A percentile compares a stretch with the other conserved stretches of the same genome.
phyloP scores from a whole-genome alignment of 2,329 filamentous ascomycete genomes.

The Cladobotryum mycophilum region DNA sequence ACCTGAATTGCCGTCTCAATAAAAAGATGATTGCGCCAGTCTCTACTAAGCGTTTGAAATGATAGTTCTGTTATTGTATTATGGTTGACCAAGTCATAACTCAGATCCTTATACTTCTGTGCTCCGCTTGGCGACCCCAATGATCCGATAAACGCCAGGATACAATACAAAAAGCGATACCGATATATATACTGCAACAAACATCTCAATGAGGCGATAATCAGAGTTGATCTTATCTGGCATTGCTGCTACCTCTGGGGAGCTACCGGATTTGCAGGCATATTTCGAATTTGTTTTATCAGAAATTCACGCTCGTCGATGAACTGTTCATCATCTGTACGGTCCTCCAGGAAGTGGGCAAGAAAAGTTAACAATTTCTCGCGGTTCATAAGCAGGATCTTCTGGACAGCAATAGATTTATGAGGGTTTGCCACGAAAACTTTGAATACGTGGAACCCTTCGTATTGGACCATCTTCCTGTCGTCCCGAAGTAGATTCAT shows the following conservation, averaged over 20 bases:
- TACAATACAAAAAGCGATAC: neutral
- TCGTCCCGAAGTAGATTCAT: slow-evolving; percentile 97
- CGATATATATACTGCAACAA: neutral
- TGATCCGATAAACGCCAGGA: neutral
- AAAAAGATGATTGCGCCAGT: neutral
- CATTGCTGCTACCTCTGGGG: slow-evolving; percentile 35
- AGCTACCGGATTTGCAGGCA: slow-evolving; percentile 53
- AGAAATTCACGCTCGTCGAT: slow-evolving; percentile 96
- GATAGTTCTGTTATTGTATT: neutral
- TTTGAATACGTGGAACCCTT: slow-evolving; percentile 99
- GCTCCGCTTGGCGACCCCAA: neutral
- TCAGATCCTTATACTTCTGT: neutral
- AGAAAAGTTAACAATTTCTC: slow-evolving; percentile 86
- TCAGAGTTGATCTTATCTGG: neutral
- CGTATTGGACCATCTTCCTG: slow-evolving; percentile 98
- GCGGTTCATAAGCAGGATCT: slow-evolving; percentile 92
- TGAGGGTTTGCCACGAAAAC: slow-evolving; percentile 98
- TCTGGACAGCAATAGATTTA: slow-evolving; percentile 92
- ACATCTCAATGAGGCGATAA: neutral
- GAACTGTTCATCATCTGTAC: slow-evolving; percentile 97
- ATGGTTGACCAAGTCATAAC: neutral
- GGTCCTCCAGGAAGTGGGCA: slow-evolving; percentile 85
- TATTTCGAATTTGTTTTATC: slow-evolving; percentile 82
- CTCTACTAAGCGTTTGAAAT: neutral
- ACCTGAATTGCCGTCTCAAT: neutral